Base-by-base conservation (phyloP, 2,329 filamentous ascomycete genomes). In the Xylariales sp. region DNA sequence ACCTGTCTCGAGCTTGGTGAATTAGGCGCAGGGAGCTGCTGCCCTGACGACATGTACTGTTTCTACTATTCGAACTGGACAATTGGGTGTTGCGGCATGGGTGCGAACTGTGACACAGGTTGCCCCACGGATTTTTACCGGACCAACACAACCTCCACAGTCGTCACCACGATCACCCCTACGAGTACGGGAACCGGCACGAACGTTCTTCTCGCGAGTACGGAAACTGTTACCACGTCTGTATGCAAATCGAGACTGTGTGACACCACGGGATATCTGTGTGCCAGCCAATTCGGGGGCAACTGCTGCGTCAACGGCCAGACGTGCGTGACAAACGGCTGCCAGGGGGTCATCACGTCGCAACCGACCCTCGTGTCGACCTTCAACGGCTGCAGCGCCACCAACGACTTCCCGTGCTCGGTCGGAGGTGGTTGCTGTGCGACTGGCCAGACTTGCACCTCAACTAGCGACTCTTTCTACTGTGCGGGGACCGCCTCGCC, bases 281-380 rank as follows among this genome's bases (percentile, higher is more conserved):
- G 74, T 47, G 56, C 69, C 14, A 23, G 41, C 7, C 48, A 40
- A 2, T 60, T 70, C 19, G 71, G 74, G 40, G 66, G 66, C 14
- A 62, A 63, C 34, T 79, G 76, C 56, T 79, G 76, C 47, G n/a
- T 18, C n/a, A 33, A 39, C 16, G 63, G 63, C 1, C 60, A 66
- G 40, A 46, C 52, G 5, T 78, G 74, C 48, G 38, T 33, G 2
- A 29, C 37, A 3, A 23, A 15, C 23, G 17, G 17, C 12, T 39
- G 37, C 23, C n/a, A 24, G 6, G 29, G 6, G 15, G 8, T 21
- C 6, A 8, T 18, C 3, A 11, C 37, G 12, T 21, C 29, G 8
- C 18, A 14, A 11, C 29, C 37, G 20, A 39, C 37, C 6, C 21
- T 33, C 6, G 37, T 39, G n/a, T 30, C 37, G 15, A 39, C 37